phyloP scores from a whole-genome alignment of 768 basidiomycete species.

The Lactarius sanguifluus region DNA sequence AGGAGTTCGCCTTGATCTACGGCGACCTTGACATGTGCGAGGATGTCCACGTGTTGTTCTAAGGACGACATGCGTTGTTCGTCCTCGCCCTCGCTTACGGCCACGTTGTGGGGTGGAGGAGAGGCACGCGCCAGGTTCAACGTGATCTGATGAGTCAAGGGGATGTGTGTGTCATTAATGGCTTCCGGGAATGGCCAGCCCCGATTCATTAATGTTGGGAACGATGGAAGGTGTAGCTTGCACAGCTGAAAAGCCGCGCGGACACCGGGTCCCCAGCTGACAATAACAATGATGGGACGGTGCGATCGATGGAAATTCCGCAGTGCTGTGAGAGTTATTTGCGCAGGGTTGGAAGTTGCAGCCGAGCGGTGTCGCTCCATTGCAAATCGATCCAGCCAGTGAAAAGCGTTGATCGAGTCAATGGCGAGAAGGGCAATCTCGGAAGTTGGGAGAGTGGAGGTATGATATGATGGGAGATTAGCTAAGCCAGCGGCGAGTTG shows the following conservation, averaged over 20 bases:
- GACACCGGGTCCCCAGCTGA: constrained; percentile 58
- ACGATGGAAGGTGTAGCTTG: constrained; percentile 50
- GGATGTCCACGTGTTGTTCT: constrained; percentile 12
- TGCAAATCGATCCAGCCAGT: constrained; percentile 74
- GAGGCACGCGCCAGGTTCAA: constrained; percentile 5
- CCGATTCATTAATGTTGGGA: constrained; percentile 16
- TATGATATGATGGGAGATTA: constrained; percentile 56
- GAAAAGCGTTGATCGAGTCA: constrained; percentile 74
- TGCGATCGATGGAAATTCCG: constrained; percentile 49
- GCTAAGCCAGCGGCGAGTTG: constrained; percentile 70
- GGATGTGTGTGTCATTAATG: not conserved
- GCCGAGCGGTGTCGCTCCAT: constrained; percentile 45
- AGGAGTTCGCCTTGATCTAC: constrained; percentile 18
- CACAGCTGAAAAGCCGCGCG: constrained; percentile 38
- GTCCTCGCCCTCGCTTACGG: not conserved
- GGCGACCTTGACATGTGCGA: constrained; percentile 16
- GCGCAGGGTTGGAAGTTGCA: constrained; percentile 41
- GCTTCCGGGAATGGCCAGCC: constrained; percentile 4
- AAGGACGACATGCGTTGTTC: not conserved
- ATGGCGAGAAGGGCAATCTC: constrained; percentile 68
- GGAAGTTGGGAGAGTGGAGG: constrained; percentile 45
- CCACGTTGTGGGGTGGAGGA: constrained; percentile 7
- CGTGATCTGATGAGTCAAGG: constrained; percentile 28
- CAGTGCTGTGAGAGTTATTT: constrained; percentile 48
- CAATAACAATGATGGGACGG: constrained; percentile 51